A percentile compares a stretch with the other conserved stretches of the same genome.
Conservation (phyloP, 176 grass and related monocot species). For the Aegilops speltoides region DNA sequence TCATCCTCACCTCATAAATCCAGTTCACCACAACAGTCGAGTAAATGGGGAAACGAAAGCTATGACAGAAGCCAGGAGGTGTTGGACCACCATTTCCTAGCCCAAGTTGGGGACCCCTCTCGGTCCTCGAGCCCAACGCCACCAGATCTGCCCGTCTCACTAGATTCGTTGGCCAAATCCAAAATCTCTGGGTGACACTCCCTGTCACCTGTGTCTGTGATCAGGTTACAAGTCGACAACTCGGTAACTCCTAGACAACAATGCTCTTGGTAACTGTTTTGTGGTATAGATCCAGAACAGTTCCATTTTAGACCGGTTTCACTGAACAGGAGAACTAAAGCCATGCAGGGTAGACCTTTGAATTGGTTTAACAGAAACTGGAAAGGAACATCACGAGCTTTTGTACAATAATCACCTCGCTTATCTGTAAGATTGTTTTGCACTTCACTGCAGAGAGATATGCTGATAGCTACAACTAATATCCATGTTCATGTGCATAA, state of each 20-base stretch:
- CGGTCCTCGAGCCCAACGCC: not conserved
- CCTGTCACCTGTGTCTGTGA: no score
- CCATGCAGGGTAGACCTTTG: not conserved
- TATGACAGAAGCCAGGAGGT: not conserved
- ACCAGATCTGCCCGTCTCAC: not conserved
- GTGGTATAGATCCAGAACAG: not conserved
- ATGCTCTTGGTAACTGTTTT: no score
- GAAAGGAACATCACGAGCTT: not conserved
- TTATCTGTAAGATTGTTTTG: not conserved
- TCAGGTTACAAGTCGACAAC: no score
- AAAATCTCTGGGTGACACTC: no score
- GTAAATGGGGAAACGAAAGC: not conserved
- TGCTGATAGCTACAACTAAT: not conserved
- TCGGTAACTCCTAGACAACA: no score
- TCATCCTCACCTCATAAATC: not conserved
- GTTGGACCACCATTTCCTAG: not conserved
- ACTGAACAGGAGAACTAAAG: slow-evolving; percentile 12
- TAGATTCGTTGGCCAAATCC: no score
- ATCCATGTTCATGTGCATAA: no score
- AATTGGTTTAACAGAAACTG: not conserved
- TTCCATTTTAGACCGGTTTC: not conserved
- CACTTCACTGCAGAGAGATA: not conserved
- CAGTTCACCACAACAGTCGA: not conserved
- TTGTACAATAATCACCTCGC: slow-evolving; percentile 5
- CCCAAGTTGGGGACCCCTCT: not conserved